Conservation (phyloP, 2,329 filamentous ascomycete species). For the Arachnomyces sp. region DNA sequence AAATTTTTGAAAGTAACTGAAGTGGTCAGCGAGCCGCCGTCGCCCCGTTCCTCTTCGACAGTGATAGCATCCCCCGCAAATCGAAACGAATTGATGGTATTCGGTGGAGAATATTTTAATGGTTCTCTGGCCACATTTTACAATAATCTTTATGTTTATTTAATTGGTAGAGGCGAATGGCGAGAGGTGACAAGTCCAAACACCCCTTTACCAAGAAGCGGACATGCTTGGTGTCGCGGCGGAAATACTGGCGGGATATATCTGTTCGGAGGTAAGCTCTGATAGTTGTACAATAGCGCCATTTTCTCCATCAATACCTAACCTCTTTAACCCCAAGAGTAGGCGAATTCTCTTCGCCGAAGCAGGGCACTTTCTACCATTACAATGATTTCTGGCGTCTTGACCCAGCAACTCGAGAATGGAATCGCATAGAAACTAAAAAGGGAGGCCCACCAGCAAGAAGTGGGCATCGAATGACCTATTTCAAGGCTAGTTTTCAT, state of each 20-base stretch:
- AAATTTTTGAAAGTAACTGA: conserved; percentile 93
- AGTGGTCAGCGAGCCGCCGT: conserved; percentile 62
- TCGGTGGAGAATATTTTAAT: conserved; percentile 94
- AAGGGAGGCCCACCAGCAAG: conserved; percentile 69
- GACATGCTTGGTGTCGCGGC: conserved; percentile 89
- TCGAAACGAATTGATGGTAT: conserved; percentile 79
- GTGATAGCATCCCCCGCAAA: conserved; percentile 75
- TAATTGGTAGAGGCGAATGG: conserved; percentile 85
- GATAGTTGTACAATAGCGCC: background rate
- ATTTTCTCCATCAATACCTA: background rate
- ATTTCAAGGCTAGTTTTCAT: conserved; percentile 59
- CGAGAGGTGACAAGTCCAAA: conserved; percentile 84
- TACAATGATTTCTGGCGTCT: conserved; percentile 98
- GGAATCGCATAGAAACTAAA: conserved; percentile 76
- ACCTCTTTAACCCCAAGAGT: background rate
- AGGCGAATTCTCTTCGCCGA: conserved; percentile 89
- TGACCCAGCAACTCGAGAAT: conserved; percentile 76
- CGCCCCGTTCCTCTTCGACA: conserved; percentile 69
- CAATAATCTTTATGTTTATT: conserved; percentile 60
- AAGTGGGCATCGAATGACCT: conserved; percentile 92
- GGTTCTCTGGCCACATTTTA: conserved; percentile 70
- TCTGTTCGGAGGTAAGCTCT: conserved; percentile 63
- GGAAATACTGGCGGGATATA: conserved; percentile 81
- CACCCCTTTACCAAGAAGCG: conserved; percentile 78
- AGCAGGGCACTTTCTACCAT: conserved; percentile 97